Conservation (phyloP, 2,329 filamentous ascomycete genomes). For the Clonostachys chloroleuca region DNA sequence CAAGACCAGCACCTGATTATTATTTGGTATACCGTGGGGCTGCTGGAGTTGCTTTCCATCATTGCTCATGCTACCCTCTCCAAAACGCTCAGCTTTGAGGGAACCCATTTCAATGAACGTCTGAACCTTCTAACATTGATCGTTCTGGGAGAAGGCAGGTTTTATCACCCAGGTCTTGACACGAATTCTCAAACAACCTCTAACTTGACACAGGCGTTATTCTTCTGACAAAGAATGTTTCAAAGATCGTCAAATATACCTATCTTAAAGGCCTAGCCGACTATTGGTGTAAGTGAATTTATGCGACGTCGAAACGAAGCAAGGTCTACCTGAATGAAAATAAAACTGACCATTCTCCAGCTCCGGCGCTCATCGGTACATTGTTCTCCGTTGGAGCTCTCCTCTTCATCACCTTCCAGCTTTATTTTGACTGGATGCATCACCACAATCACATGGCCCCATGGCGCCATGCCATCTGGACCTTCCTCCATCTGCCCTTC, state of each 20-base stretch:
- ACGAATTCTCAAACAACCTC: too few relatives aligned
- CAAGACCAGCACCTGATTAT: constrained; percentile 25
- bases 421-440: constrained; percentile 60
- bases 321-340: not conserved
- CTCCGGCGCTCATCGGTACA: constrained; percentile 29
- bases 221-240: constrained; percentile 43
- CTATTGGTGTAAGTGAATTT: too few relatives aligned
- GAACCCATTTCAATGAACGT: constrained; percentile 59
- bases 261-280: too few relatives aligned
- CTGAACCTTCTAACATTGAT: constrained; percentile 62
- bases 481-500: constrained; percentile 55
- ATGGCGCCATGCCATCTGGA: constrained; percentile 56
- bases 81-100: constrained; percentile 53
- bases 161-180: constrained; percentile 13
- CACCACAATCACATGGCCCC: constrained; percentile 48
- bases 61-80: constrained; percentile 50
- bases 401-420: constrained; percentile 39
- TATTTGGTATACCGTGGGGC: constrained; percentile 49
- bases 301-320: too few relatives aligned
- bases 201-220: constrained; percentile 6
- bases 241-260: constrained; percentile 32
- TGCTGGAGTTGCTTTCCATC: constrained; percentile 44
- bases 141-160: constrained; percentile 63
- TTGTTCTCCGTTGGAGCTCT: constrained; percentile 29
- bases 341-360: constrained; percentile 10